A percentile compares a stretch with the other conserved stretches of the same genome.
Evolutionary conservation across 2,329 filamentous ascomycete species (phyloP).

Genomic region (Fusarium kyushuense): DNA sequence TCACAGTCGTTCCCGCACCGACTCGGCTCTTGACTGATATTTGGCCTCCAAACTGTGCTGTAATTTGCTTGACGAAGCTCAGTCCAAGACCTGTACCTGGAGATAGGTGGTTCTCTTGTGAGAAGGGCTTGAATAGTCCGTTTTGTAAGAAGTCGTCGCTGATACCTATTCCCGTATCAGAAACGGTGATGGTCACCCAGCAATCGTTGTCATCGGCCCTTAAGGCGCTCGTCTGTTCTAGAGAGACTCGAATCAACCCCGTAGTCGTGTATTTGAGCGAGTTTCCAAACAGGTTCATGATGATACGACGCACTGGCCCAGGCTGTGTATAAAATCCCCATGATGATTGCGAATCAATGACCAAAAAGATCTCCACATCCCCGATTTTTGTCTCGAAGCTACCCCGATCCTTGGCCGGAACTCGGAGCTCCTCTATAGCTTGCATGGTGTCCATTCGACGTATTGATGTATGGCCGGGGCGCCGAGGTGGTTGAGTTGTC

Average conservation of each 20-base stretch:
- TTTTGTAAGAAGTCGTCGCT: conserved; percentile 70
- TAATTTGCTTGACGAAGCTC: conserved; percentile 72
- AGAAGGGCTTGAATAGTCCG: conserved; percentile 72
- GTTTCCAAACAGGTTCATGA: conserved; percentile 74
- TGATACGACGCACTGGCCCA: conserved; percentile 63
- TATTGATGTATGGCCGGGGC: conserved; percentile 31
- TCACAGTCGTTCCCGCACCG: conserved; percentile 54
- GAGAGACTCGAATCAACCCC: conserved; percentile 50
- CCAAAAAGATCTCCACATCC: conserved; percentile 48
- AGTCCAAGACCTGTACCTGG: conserved; percentile 74
- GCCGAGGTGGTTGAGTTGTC: background rate
- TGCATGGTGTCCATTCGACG: conserved; percentile 56
- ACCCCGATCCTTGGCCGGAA: background rate
- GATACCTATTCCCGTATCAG: conserved; percentile 76
- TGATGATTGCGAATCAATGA: conserved; percentile 56
- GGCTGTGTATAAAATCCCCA: conserved; percentile 68
- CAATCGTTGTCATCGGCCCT: conserved; percentile 7
- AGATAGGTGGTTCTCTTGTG: conserved; percentile 71
- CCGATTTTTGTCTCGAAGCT: conserved; percentile 30
- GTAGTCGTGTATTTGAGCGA: conserved; percentile 69
- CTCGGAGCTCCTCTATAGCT: conserved; percentile 50
- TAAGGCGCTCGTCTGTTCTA: conserved; percentile 39
- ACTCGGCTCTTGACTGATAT: conserved; percentile 66
- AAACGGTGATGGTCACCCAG: conserved; percentile 60
- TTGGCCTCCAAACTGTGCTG: conserved; percentile 67